Conservation (phyloP, 2,329 filamentous ascomycete species). For the Lecanicillium sp. region DNA sequence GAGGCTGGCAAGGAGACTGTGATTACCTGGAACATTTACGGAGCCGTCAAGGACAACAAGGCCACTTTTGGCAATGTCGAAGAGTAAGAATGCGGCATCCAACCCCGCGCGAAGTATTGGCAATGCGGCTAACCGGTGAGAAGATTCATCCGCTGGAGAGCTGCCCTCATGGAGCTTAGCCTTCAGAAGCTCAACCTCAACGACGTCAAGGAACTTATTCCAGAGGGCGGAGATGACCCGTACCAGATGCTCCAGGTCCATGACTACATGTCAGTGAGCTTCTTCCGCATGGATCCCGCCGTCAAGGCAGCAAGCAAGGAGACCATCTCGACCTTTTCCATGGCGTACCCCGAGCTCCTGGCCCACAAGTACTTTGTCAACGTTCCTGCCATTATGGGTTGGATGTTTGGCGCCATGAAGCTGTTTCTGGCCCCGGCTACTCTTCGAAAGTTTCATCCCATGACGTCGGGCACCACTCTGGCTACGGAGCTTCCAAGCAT, state of each 20-base stretch:
- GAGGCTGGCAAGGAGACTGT: constrained; percentile 50
- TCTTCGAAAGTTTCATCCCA: constrained; percentile 70
- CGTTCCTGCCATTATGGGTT: constrained; percentile 84
- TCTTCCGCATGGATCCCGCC: constrained; percentile 70
- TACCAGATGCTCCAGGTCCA: constrained; percentile 92
- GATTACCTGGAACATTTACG: constrained; percentile 91
- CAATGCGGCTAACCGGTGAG: neutral
- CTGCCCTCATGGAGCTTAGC: constrained; percentile 82
- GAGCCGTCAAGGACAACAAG: constrained; percentile 72
- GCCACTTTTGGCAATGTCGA: constrained; percentile 77
- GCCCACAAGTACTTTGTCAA: constrained; percentile 90
- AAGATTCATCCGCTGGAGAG: constrained; percentile 85
- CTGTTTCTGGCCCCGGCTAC: constrained; percentile 66
- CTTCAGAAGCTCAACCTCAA: constrained; percentile 65
- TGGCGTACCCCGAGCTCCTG: constrained; percentile 82
- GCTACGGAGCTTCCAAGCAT: constrained; percentile 51
- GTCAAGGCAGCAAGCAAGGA: constrained; percentile 71
- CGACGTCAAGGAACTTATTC: constrained; percentile 60
- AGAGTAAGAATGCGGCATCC: constrained; percentile 57
- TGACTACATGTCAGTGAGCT: constrained; percentile 83
- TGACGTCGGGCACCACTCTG: constrained; percentile 64
- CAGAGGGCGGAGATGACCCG: constrained; percentile 66
- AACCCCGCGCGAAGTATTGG: too few species aligned
- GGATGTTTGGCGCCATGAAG: constrained; percentile 70
- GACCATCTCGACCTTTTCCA: constrained; percentile 73